Base-by-base conservation (phyloP, 208 protist species). In the Trypanosoma mega region DNA sequence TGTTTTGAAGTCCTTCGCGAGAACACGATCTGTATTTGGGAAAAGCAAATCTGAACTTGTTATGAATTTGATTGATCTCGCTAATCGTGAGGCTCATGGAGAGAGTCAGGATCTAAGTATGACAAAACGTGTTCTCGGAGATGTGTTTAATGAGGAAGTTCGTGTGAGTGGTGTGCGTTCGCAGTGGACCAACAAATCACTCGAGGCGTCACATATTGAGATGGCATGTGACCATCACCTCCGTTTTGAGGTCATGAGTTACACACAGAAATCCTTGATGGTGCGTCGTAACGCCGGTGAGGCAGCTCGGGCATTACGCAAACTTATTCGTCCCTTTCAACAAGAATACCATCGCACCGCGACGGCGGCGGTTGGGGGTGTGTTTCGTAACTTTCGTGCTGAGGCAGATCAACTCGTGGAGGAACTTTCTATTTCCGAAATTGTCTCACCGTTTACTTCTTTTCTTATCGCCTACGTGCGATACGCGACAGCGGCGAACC, bases 181-280 rank as follows among this genome's bases (percentile, higher is more conserved):
- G 1, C 76, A 78, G 47, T 96, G 90, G 86, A 93, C 87, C 27
- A 93, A 93, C 61, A 85, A 90, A 67, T 81, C 83, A 18, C 75
- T 96, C 14, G 85, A 96, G 68, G 90, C 90, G 8, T 93, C 90
- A 23, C 85, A 93, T 62, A 81, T 96, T 36, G 90, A 96, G 58
- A 80, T 82, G 63, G 90, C 90, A 31, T 89, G 78, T 49, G 79
- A 86, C 29, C 49, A 76, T n/a, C 81, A 92, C 62, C 47, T 93
- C 2, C 31, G 66, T 11, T 92, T 93, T 68, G 77, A 90, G 61
- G 29, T 78, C 33, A 88, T 96, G 77, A 79, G 76, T 36, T 91
- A 91, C 71, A 74, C 78, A 23, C 69, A 71, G 14, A 93, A 92
- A 64, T 80, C 75, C 56, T 47, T 93, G 20, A 92, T 92, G 78